Conservation (phyloP, 1,284 basidiomycete genomes). For the Fomitopsis betulina region DNA sequence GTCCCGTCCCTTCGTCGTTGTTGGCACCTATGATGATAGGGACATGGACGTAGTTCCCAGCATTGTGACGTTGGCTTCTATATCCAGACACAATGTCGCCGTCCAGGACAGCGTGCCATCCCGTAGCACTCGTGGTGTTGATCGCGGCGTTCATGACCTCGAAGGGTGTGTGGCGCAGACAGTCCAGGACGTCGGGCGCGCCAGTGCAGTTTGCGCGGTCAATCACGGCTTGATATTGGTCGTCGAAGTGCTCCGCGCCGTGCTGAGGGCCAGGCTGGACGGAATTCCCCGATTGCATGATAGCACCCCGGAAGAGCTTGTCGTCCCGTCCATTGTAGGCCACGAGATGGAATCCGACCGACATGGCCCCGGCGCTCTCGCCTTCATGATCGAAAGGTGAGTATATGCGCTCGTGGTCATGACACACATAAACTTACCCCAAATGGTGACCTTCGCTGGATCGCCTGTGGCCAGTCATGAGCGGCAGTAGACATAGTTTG, state of each 20-base stretch:
- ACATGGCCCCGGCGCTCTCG: background rate
- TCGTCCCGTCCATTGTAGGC: background rate
- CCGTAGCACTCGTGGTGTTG: background rate
- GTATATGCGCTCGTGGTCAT: background rate
- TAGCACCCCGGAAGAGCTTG: background rate
- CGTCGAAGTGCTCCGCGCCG: background rate
- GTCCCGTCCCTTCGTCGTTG: background rate
- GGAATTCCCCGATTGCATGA: conserved; percentile 1
- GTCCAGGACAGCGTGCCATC: background rate
- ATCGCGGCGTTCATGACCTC: background rate
- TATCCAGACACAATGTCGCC: background rate
- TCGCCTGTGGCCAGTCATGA: background rate
- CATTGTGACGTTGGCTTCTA: background rate
- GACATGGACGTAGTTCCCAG: background rate
- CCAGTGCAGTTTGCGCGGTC: background rate
- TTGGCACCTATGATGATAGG: background rate
- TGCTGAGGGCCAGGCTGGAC: background rate
- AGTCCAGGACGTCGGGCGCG: background rate
- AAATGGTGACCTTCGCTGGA: background rate
- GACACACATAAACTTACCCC: background rate
- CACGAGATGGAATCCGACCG: background rate
- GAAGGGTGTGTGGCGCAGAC: background rate
- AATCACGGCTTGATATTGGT: background rate
- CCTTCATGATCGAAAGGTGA: background rate
- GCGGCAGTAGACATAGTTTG: background rate